Conservation (phyloP, 78 protist species). For the Planoprotostelium fungivorum region DNA sequence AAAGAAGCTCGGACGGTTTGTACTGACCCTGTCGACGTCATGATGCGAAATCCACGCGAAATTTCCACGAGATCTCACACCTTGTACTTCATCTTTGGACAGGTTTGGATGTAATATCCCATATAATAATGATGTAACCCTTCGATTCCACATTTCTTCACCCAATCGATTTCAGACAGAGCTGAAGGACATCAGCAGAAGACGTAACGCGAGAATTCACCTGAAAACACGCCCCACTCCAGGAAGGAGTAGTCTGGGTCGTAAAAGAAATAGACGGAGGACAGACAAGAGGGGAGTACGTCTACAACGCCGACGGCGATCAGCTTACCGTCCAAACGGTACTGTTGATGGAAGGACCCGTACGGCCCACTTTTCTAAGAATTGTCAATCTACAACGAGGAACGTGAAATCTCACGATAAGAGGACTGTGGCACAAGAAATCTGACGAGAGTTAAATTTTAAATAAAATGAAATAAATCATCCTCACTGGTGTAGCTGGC, state of each 20-base stretch:
- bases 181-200: constrained; percentile 3
- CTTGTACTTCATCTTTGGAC: constrained; percentile 77
- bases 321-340: constrained; percentile 71
- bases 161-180: constrained; percentile 28
- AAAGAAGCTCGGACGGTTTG: not conserved
- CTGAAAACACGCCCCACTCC: constrained; percentile 41
- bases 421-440: not conserved
- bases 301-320: constrained; percentile 82
- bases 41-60: not conserved
- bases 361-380: not conserved
- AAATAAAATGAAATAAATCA: not conserved
- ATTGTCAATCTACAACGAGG: not conserved
- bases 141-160: not conserved
- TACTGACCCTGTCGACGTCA: not conserved
- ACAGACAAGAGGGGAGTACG: constrained; percentile 69
- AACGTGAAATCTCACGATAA: not conserved
- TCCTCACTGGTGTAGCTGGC: not conserved
- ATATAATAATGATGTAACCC: constrained; percentile 61
- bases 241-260: constrained; percentile 64
- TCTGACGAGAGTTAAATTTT: not conserved
- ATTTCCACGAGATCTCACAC: not conserved
- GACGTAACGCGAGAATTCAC: not conserved
- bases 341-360: constrained; percentile 76
- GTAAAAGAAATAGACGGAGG: constrained; percentile 77
- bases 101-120: constrained; percentile 63